Conservation (phyloP, 2,329 filamentous ascomycete genomes). For the Colletotrichum melonis region DNA sequence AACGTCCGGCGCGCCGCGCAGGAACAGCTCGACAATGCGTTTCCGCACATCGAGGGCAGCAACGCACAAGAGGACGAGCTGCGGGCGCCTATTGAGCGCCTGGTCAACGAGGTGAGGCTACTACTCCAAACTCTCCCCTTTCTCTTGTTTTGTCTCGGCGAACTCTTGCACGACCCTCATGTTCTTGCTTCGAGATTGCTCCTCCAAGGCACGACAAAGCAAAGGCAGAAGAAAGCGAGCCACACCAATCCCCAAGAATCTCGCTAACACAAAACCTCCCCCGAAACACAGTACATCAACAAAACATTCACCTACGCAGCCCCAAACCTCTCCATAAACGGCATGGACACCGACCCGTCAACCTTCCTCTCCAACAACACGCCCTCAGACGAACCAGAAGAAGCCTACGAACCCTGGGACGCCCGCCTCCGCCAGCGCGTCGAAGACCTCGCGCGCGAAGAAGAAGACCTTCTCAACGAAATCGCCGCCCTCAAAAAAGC, state of each 20-base stretch:
- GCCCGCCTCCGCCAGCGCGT: slow-evolving; percentile 67
- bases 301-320: slow-evolving; percentile 69
- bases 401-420: slow-evolving; percentile 71
- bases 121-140: too few relatives aligned
- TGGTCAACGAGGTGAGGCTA: slow-evolving; percentile 65
- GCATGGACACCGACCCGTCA: slow-evolving; percentile 59
- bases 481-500: slow-evolving; percentile 70
- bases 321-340: slow-evolving; percentile 73
- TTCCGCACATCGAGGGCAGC: slow-evolving; percentile 70
- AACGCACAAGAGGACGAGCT: slow-evolving; percentile 61
- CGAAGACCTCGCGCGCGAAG: slow-evolving; percentile 69
- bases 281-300: slow-evolving; percentile 64
- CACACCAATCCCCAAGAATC: too few relatives aligned
- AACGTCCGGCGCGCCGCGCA: slow-evolving; percentile 77
- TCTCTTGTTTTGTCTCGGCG: too few relatives aligned
- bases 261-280: not conserved
- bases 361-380: slow-evolving; percentile 47
- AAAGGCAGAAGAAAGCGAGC: not conserved
- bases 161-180: too few relatives aligned
- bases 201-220: too few relatives aligned
- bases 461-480: slow-evolving; percentile 73
- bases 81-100: slow-evolving; percentile 67
- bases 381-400: slow-evolving; percentile 45
- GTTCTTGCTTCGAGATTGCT: too few relatives aligned
- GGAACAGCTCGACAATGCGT: slow-evolving; percentile 73